Percentiles rank a stretch among this genome's conserved stretches.
Evolutionary conservation across 345 rosid species (phyloP).

Genomic region (Gossypioides kirkii): DNA sequence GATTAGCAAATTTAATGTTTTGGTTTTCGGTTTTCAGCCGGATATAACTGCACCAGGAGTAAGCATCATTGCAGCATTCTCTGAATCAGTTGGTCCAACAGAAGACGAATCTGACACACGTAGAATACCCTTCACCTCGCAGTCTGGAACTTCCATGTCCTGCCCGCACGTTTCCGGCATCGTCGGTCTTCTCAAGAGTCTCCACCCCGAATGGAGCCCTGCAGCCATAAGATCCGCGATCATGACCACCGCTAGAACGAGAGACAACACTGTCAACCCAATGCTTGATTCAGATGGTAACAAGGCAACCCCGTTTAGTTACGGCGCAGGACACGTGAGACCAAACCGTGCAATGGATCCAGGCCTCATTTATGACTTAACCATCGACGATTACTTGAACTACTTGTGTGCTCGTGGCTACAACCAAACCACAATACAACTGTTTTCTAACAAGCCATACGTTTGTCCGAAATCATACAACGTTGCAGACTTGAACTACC

Average conservation of each 20-base stretch:
- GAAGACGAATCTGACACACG: conserved; percentile 26
- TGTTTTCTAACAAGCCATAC: conserved; percentile 21
- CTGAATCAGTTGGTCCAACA: conserved; percentile 20
- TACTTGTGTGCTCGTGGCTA: conserved; percentile 40
- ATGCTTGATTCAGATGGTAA: conserved; percentile 21
- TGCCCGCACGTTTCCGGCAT: conserved; percentile 52
- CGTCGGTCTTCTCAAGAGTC: conserved; percentile 44
- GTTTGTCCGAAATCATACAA: conserved; percentile 25
- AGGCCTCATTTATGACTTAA: conserved; percentile 50
- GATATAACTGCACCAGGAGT: conserved; percentile 62
- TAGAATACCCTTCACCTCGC: conserved; percentile 17
- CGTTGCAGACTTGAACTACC: conserved; percentile 43
- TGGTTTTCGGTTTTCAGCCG: conserved; percentile 26
- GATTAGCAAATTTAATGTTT: background rate
- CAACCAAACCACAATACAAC: conserved; percentile 9
- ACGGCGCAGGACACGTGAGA: conserved; percentile 45
- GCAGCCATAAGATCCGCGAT: conserved; percentile 46
- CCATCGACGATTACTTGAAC: conserved; percentile 30
- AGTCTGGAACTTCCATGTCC: conserved; percentile 56
- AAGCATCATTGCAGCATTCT: conserved; percentile 39
- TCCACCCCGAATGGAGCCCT: conserved; percentile 46
- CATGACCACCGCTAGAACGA: conserved; percentile 38
- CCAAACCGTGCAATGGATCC: conserved; percentile 49
- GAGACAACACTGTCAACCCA: conserved; percentile 19
- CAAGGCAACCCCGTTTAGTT: conserved; percentile 43